A percentile compares a stretch with the other conserved stretches of the same genome.
Conservation (phyloP, 106 monocot species). For the Allium sativum region DNA sequence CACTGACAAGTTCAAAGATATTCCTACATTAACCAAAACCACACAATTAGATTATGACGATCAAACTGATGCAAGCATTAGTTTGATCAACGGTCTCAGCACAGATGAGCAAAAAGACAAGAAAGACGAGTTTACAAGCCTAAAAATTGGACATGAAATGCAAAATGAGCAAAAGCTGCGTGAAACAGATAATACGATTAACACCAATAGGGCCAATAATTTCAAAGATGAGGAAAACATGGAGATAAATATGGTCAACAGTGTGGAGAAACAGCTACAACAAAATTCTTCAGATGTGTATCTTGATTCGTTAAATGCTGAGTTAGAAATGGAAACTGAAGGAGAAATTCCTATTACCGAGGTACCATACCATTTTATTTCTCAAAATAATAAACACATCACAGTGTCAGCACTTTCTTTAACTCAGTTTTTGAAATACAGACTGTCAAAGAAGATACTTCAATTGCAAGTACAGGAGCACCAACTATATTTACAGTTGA, state of each 20-base stretch:
- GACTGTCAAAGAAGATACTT: too few relatives aligned
- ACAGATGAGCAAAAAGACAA: neutral
- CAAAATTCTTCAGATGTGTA: neutral
- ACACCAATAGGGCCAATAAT: neutral
- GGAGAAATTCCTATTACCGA: too few relatives aligned
- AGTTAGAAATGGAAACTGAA: too few relatives aligned
- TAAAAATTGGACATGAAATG: neutral
- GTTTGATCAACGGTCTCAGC: neutral
- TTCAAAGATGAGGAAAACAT: neutral
- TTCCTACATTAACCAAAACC: neutral
- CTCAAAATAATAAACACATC: too few relatives aligned
- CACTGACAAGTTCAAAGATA: neutral
- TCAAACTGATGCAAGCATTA: neutral
- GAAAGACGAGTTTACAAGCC: neutral
- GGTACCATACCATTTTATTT: too few relatives aligned
- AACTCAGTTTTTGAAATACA: too few relatives aligned
- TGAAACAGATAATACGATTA: neutral
- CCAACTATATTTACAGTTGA: too few relatives aligned
- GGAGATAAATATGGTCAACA: neutral
- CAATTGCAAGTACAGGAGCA: too few relatives aligned
- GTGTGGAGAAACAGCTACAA: neutral
- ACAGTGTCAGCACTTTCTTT: too few relatives aligned
- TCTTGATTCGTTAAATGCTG: too few relatives aligned
- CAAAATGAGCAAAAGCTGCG: neutral
- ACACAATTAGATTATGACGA: constrained; percentile 4